Base-by-base conservation (phyloP, 2,329 filamentous ascomycete species). In the Alternaria rosae region DNA sequence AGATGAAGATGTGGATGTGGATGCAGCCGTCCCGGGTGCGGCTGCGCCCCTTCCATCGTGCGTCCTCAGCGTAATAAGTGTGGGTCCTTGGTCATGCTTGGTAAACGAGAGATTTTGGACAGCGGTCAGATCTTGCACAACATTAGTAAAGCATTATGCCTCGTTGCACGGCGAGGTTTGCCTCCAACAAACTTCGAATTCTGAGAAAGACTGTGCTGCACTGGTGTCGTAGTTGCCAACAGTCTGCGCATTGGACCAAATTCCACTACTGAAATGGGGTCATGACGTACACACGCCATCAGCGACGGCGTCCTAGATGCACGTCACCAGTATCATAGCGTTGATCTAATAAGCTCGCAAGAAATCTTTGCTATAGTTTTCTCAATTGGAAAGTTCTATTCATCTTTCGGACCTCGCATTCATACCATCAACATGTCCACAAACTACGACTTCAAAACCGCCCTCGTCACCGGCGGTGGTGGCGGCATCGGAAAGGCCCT, bases 401-500 rank as follows among this genome's bases (percentile, higher is more conserved):
- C 44, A 12, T 30, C 44, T 47, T 26, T 5, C 12, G 6, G 15
- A 25, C 32, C 21, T 7, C 12, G n/a, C 17, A 53, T 3, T 35
- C 26, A 10, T 11, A 59, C 20, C 43, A 21, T 42, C 30, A 53
- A n/a, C 25, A 71, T 71, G 68, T 67, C 59, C 17, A 54, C 70
- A 42, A 73, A 71, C 10, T 73, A 79, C 55, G 65, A 65, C 56
- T 80, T 82, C 70, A 79, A 81, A 0, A 84, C 81, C 64, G 84
- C 83, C 9, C 76, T 86, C 51, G 59, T 74, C 10, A 70, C 71
- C 28, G 70, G 85, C 6, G 85, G 85, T 17, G 84, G 77, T 1
- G 84, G 84, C 17, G 85, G 85, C 32, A 85, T 87, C 21, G 84
- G 85, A 54, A 80, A 80, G 57, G 84, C 81, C 2, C 75, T 87